A percentile compares a stretch with the other conserved stretches of the same genome.
These are phyloP conservation scores for Mortierella sp. DNA, from an alignment of 371 early-diverging fungal species.

Conservation along the genomic window DNA sequence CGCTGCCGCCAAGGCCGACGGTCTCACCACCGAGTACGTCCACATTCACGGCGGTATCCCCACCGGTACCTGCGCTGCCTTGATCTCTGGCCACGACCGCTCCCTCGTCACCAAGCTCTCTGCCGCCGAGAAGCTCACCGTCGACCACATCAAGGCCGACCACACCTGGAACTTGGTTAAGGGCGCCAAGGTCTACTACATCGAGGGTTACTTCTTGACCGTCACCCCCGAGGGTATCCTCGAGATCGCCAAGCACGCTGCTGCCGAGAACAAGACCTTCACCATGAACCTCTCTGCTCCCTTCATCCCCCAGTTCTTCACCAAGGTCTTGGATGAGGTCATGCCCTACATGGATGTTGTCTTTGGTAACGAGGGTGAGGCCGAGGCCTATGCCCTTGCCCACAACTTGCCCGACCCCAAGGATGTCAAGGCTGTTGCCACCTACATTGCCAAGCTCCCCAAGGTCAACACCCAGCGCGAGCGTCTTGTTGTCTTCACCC, in stretches of 20 bases:
- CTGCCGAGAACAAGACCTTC: constrained; percentile 82
- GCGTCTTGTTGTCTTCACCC: constrained; percentile 94
- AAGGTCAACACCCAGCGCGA: constrained; percentile 80
- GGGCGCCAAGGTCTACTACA: constrained; percentile 90
- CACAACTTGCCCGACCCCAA: constrained; percentile 73
- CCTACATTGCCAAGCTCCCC: constrained; percentile 85
- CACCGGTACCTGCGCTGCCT: constrained; percentile 95
- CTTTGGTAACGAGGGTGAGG: constrained; percentile 98
- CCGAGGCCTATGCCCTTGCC: constrained; percentile 83
- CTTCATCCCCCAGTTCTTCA: constrained; percentile 95
- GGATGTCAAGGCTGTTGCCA: constrained; percentile 85
- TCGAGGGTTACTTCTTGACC: constrained; percentile 94
- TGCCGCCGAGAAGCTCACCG: constrained; percentile 92
- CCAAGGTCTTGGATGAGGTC: constrained; percentile 80
- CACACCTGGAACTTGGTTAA: constrained; percentile 92
- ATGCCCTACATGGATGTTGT: constrained; percentile 90
- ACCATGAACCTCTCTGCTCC: constrained; percentile 96
- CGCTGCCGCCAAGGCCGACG: constrained; percentile 86
- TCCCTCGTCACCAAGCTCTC: constrained; percentile 93
- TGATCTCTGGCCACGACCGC: constrained; percentile 92
- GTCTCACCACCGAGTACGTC: constrained; percentile 89
- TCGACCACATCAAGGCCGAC: constrained; percentile 78
- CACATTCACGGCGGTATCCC: constrained; percentile 75
- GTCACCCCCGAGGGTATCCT: constrained; percentile 86
- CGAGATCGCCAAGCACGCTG: constrained; percentile 90